Evolutionary conservation across 2,329 filamentous ascomycete genomes (phyloP), one percentile per base, ranked within the genome.

Genomic region (Blastomyces parvus): DNA sequence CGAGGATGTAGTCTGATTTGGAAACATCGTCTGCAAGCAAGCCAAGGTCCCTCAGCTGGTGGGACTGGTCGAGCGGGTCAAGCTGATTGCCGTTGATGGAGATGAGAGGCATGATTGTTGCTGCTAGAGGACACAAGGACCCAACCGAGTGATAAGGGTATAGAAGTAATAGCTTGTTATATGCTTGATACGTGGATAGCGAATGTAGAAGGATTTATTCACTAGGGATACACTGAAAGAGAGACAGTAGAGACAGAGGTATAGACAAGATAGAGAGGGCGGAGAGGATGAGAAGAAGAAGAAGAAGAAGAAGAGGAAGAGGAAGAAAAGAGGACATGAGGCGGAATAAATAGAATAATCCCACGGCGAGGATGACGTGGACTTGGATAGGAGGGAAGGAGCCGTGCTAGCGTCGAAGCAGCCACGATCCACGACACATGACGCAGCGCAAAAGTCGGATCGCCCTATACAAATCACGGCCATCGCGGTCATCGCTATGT

Each of bases 1-100:
- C 36, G 30, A 59, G 57, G 22, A 59, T 33, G 57, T 59, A 59
- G 57, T 59, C 22, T 44, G 57, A 59, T 25, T 30, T 30, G 57
- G 57, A 59, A 25, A 40, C 57, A 48, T 59, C 40, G 9, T 59
- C 44, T 36, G 38, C 25, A 11, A 33, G 14, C 40, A 59, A 25
- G n/a, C 30, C 17, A 46, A 59, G 11, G 25, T 25, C 30, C 13
- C 6, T 46, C 17, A 40, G 22, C 14, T 44, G 11, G 14, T n/a
- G 57, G 57, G 40, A 22, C 36, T 59, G 25, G 22, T 13, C 3
- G 38, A 30, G 13, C 22, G 57, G 57, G 22, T 59, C 57, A 13
- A 59, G 40, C 17, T 27, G 11, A 40, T 59, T 59, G 7, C 57
- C 57, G 57, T 59, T 59, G 22, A 59, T 59, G 5, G 25, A 46